Conservation (phyloP, 768 basidiomycete species). For the Boletus edulis region DNA sequence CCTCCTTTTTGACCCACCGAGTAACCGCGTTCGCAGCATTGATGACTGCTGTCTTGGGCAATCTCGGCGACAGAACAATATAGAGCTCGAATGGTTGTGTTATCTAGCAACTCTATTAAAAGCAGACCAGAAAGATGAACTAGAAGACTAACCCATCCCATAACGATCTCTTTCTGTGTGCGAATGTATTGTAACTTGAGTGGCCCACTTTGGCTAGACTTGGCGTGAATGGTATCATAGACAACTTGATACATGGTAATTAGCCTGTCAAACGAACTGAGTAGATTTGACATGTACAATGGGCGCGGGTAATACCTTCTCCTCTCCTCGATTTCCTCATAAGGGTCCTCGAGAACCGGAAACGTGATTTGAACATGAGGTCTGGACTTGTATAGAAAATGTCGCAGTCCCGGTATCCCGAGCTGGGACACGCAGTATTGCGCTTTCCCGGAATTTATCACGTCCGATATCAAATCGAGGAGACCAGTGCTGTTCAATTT, state of each 20-base stretch:
- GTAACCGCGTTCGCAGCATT: conserved; percentile 87
- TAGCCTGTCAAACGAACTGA: conserved; percentile 46
- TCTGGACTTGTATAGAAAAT: conserved; percentile 94
- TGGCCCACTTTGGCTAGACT: conserved; percentile 76
- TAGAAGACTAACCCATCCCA: conserved; percentile 81
- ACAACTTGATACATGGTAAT: conserved; percentile 84
- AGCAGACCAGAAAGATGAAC: background rate
- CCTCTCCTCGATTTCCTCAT: conserved; percentile 57
- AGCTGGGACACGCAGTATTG: conserved; percentile 72
- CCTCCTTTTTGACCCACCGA: conserved; percentile 90
- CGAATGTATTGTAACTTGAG: conserved; percentile 86
- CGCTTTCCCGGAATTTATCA: conserved; percentile 48
- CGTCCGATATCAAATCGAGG: conserved; percentile 46
- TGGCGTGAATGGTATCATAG: conserved; percentile 88
- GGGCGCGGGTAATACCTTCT: conserved; percentile 47
- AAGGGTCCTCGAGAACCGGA: conserved; percentile 85
- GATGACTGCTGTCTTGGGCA: conserved; percentile 88
- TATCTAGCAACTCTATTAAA: conserved; percentile 49
- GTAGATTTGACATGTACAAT: background rate
- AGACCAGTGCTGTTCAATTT: conserved; percentile 63
- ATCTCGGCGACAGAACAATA: conserved; percentile 70
- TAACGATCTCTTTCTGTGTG: conserved; percentile 82
- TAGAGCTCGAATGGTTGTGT: conserved; percentile 95
- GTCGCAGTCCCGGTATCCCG: conserved; percentile 85
- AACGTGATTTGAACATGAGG: conserved; percentile 85